Conservation (phyloP, 1,284 basidiomycete genomes). For the Meripilus lineatus region DNA sequence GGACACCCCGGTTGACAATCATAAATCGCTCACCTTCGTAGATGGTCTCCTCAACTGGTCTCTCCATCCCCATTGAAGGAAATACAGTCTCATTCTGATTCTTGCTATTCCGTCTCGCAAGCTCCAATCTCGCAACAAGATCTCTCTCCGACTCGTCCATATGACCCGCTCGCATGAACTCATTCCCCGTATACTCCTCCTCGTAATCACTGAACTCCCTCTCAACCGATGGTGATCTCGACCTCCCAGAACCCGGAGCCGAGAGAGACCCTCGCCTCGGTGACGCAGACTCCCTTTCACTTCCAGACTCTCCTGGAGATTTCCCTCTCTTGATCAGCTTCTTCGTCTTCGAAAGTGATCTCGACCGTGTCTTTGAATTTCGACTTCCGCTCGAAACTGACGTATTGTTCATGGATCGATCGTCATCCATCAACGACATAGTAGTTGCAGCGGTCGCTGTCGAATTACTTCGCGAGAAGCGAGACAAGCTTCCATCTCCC, state of each 20-base stretch:
- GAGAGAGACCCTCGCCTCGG: too few species aligned
- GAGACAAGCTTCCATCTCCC: constrained; percentile 53
- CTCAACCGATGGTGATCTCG: constrained; percentile 10
- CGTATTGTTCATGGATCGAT: too few species aligned
- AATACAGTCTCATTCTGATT: constrained; percentile 55
- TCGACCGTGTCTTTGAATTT: constrained; percentile 40
- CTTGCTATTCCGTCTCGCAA: constrained; percentile 78
- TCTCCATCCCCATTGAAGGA: constrained; percentile 35
- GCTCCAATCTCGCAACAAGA: constrained; percentile 65
- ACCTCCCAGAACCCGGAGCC: background rate
- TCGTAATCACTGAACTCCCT: constrained; percentile 37
- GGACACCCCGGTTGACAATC: background rate
- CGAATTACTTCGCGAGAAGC: constrained; percentile 68
- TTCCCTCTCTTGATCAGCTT: constrained; percentile 54
- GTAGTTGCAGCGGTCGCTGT: constrained; percentile 57
- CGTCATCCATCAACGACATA: constrained; percentile 51
- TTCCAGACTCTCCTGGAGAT: constrained; percentile 43
- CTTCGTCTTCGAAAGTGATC: constrained; percentile 24
- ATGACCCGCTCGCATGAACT: constrained; percentile 23
- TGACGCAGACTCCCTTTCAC: constrained; percentile 1
- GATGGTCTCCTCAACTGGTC: constrained; percentile 56
- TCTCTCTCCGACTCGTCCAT: too few species aligned
- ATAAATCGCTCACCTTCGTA: constrained; percentile 54
- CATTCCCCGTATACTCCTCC: constrained; percentile 35
- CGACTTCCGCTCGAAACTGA: constrained; percentile 31